phyloP scores from a whole-genome alignment of 345 rosid species.

The Rubroshorea leprosula region DNA sequence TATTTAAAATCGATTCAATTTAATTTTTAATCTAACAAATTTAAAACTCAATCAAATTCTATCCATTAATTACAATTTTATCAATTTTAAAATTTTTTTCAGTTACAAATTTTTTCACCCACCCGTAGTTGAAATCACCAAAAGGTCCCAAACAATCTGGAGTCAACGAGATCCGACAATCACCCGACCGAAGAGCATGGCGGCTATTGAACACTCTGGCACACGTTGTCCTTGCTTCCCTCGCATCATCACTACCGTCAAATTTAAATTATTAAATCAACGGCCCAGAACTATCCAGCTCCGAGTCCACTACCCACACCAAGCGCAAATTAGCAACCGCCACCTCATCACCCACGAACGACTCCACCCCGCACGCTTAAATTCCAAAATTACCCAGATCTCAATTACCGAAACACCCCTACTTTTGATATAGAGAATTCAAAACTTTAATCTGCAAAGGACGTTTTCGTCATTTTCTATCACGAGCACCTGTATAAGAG shows the following conservation, averaged over 20 bases:
- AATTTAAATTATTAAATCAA: constrained; percentile 24
- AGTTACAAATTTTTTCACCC: too few relatives aligned
- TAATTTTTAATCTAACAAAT: too few relatives aligned
- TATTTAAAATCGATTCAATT: too few relatives aligned
- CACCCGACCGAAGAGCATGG: constrained; percentile 47
- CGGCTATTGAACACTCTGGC: constrained; percentile 34
- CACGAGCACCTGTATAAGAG: constrained; percentile 21
- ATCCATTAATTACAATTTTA: too few relatives aligned
- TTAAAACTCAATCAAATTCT: too few relatives aligned
- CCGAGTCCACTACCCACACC: constrained; percentile 12
- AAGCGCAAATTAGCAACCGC: constrained; percentile 23
- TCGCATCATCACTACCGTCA: constrained; percentile 3
- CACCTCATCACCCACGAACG: neutral
- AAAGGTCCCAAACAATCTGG: neutral
- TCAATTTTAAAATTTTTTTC: too few relatives aligned
- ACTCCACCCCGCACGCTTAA: too few relatives aligned
- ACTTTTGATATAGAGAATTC: neutral
- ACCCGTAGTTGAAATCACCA: constrained; percentile 2
- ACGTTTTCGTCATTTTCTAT: constrained; percentile 13
- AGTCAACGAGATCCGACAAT: constrained; percentile 42
- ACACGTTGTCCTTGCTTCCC: constrained; percentile 11
- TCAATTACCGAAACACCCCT: constrained; percentile 10
- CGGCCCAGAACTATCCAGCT: constrained; percentile 33
- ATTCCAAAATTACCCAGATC: too few relatives aligned
- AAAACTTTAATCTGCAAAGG: neutral